Evolutionary conservation across 1,284 basidiomycete genomes (phyloP), one percentile per base, ranked within the genome.

Genomic region (Fomitopsis betulina): DNA sequence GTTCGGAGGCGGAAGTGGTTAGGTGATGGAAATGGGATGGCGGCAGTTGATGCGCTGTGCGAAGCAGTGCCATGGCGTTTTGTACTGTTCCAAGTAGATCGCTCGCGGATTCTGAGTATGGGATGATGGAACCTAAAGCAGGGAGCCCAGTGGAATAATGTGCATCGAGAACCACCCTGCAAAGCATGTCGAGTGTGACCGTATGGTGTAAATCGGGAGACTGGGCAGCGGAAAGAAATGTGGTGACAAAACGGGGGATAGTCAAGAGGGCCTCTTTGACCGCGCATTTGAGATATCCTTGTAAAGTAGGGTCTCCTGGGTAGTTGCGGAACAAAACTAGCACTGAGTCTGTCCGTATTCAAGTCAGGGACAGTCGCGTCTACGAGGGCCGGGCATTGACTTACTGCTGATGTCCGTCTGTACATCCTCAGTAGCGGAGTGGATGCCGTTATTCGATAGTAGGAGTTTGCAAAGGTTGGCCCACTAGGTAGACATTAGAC

Each of bases 181-280:
- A 90, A 9, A 91, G 79, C 64, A 80, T 79, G 66, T 89, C 82
- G 39, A 91, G 74, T 2, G 87, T 91, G 0, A 84, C 79, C 9
- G 80, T 73, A 40, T 82, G 76, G 62, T 87, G 85, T 32, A 89
- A 65, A 38, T 85, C 74, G 23, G 73, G 67, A 10, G 78, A 76
- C 33, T 73, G 72, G 32, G 73, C 74, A 5, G 76, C 76, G 17
- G 70, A 72, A 10, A 82, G 69, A 59, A 83, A 82, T 3, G 84
- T 84, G 5, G 82, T 68, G 6, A 89, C 77, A 65, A 86, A 89
- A 10, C 76, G 76, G 4, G 83, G 68, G 10, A 87, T 71, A 5
- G 86, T 81, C 10, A 91, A 69, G 38, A 84, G 69, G 5, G 79
- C 78, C 43, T 79, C 75, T 58, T 80, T 73, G 37, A 91, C 74